Evolutionary conservation across 1,284 basidiomycete genomes (phyloP).

Genomic region (Fomitiporia mediterranea): DNA sequence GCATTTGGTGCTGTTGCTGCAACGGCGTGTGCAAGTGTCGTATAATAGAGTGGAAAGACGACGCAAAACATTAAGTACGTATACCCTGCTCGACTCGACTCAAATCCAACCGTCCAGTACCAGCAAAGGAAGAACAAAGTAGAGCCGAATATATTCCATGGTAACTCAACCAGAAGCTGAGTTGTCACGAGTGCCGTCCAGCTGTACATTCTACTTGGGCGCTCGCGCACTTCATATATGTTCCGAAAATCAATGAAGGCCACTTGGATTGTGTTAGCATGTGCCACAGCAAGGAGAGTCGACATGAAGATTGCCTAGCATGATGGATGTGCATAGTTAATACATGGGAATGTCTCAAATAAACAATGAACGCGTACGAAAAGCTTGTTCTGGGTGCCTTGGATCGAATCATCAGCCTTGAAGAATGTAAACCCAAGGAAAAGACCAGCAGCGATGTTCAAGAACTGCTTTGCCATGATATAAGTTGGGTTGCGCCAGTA

Average conservation of each 20-base stretch:
- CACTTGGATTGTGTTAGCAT: conserved; percentile 45
- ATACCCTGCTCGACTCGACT: conserved; percentile 14
- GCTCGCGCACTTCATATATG: conserved; percentile 20
- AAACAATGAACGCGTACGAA: conserved; percentile 27
- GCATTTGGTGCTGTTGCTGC: conserved; percentile 21
- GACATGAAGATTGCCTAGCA: conserved; percentile 44
- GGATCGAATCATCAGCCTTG: conserved; percentile 14
- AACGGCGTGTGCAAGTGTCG: conserved; percentile 22
- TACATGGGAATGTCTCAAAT: conserved; percentile 38
- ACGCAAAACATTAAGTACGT: conserved; percentile 17
- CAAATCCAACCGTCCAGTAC: conserved; percentile 23
- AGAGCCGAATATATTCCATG: conserved; percentile 20
- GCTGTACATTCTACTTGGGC: conserved; percentile 20
- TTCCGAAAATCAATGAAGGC: conserved; percentile 34
- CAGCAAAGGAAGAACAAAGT: conserved; percentile 22
- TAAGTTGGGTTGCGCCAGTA: conserved; percentile 56
- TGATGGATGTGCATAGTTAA: conserved; percentile 35
- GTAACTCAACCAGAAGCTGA: conserved; percentile 16
- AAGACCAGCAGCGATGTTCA: conserved; percentile 18
- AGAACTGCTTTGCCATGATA: conserved; percentile 41
- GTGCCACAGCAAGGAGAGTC: conserved; percentile 39
- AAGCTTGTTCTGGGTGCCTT: conserved; percentile 21
- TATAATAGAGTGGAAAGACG: conserved; percentile 18
- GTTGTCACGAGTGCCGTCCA: conserved; percentile 19
- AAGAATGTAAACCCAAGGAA: conserved; percentile 22